These are phyloP conservation scores for Castanea mollissima DNA, from an alignment of 306 rosid species.

Conservation along the genomic window DNA sequence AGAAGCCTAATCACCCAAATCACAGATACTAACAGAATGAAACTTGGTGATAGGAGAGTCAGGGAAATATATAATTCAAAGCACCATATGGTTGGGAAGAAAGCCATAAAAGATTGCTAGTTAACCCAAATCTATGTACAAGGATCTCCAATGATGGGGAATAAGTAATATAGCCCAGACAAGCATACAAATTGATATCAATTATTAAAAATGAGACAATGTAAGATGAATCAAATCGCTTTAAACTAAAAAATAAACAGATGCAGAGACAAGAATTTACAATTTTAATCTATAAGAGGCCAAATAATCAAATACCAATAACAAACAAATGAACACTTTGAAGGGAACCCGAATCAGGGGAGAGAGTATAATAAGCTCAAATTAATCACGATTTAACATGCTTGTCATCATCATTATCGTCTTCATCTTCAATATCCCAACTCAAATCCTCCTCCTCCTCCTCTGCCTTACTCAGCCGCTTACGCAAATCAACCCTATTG, in stretches of 20 bases:
- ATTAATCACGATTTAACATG: constrained; percentile 46
- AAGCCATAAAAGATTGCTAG: too few species aligned
- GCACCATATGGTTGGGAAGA: too few species aligned
- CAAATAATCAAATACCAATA: constrained; percentile 23
- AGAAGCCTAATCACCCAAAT: too few species aligned
- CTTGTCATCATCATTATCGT: constrained; percentile 42
- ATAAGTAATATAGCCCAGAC: too few species aligned
- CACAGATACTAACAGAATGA: too few species aligned
- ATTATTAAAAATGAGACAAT: background rate
- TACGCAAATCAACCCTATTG: constrained; percentile 49
- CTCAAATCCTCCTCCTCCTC: constrained; percentile 83
- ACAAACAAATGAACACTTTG: background rate
- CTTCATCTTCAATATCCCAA: constrained; percentile 83
- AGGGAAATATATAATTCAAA: too few species aligned
- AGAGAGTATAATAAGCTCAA: background rate
- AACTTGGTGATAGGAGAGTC: too few species aligned
- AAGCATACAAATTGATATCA: background rate
- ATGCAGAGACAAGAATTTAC: constrained; percentile 27
- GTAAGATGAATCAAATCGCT: background rate
- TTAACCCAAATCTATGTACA: background rate
- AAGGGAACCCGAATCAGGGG: background rate
- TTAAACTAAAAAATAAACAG: constrained; percentile 13
- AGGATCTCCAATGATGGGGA: background rate
- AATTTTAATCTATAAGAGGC: constrained; percentile 19
- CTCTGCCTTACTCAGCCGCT: constrained; percentile 36